These are phyloP conservation scores for Citrus reticulata DNA, from an alignment of 345 rosid species.

Conservation along the genomic window DNA sequence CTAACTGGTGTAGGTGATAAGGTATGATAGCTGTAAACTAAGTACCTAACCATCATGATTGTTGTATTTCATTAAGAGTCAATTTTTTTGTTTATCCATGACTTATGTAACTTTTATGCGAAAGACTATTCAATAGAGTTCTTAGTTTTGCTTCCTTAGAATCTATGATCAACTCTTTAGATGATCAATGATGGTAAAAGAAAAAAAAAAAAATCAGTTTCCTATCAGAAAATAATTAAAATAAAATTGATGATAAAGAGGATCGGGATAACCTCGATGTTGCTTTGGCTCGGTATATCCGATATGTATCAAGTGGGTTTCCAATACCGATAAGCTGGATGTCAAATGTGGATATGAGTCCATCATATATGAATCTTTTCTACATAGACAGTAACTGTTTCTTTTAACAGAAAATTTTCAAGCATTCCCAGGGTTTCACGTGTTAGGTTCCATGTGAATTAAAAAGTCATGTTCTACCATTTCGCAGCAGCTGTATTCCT, in stretches of 20 bases:
- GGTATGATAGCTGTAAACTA: conserved; percentile 37
- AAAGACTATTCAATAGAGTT: not conserved
- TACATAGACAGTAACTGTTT: not conserved
- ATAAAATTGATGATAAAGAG: not conserved
- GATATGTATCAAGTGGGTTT: not conserved
- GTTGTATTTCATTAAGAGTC: not conserved
- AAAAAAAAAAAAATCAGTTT: no score
- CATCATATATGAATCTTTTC: not conserved
- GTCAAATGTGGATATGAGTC: not conserved
- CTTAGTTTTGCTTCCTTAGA: not conserved
- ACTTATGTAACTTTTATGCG: not conserved
- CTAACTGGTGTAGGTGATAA: conserved; percentile 95
- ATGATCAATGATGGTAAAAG: not conserved
- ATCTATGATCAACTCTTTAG: not conserved
- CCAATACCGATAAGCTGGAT: not conserved
- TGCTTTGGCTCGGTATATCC: not conserved
- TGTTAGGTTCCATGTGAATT: not conserved
- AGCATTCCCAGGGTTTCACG: not conserved
- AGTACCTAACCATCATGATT: not conserved
- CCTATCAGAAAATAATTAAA: no score
- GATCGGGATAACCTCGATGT: not conserved
- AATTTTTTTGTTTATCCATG: not conserved
- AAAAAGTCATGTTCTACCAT: not conserved
- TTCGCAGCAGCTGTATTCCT: not conserved
- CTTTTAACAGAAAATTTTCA: not conserved